phyloP scores from a whole-genome alignment of 2,329 filamentous ascomycete species.

The Neopestalotiopsis rosae region DNA sequence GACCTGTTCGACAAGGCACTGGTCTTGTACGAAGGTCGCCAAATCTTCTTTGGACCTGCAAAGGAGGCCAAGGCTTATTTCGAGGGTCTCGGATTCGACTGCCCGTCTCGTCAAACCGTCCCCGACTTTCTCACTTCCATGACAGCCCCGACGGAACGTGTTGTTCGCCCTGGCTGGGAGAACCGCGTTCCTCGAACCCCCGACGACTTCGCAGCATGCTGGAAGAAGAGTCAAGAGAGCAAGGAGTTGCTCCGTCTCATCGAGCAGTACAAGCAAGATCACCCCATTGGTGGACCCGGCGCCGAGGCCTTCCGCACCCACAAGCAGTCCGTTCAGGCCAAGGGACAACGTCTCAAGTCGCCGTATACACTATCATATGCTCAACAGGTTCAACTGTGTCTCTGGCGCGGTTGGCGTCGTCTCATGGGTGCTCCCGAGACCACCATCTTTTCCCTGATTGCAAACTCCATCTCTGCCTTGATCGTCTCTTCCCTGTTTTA shows the following conservation, averaged over 20 bases:
- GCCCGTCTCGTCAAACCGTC: slow-evolving; percentile 60
- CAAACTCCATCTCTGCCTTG: slow-evolving; percentile 77
- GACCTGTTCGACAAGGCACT: slow-evolving; percentile 66
- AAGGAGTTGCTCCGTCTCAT: slow-evolving; percentile 58
- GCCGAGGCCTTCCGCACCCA: slow-evolving; percentile 57
- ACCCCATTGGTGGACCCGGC: slow-evolving; percentile 50
- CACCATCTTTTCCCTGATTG: slow-evolving; percentile 71
- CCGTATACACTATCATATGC: slow-evolving; percentile 25
- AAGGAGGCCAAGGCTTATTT: slow-evolving; percentile 66
- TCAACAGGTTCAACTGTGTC: slow-evolving; percentile 22
- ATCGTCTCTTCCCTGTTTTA: slow-evolving; percentile 84
- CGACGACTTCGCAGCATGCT: slow-evolving; percentile 49
- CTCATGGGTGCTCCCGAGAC: slow-evolving; percentile 69
- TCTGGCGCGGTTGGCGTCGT: slow-evolving; percentile 21
- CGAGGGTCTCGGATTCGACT: slow-evolving; percentile 66
- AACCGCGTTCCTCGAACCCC: slow-evolving; percentile 63
- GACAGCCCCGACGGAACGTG: slow-evolving; percentile 66
- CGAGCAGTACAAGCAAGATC: slow-evolving; percentile 47
- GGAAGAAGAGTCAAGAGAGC: slow-evolving; percentile 55
- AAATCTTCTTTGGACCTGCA: slow-evolving; percentile 67
- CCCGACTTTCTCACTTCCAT: slow-evolving; percentile 72
- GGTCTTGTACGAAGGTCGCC: slow-evolving; percentile 64
- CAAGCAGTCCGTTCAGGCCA: slow-evolving; percentile 55
- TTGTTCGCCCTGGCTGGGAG: slow-evolving; percentile 61
- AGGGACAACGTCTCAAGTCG: slow-evolving; percentile 23